Evolutionary conservation across 805 yeast species (phyloP), one percentile per base, ranked within the genome.

Genomic region (Yamadazyma olivae): DNA sequence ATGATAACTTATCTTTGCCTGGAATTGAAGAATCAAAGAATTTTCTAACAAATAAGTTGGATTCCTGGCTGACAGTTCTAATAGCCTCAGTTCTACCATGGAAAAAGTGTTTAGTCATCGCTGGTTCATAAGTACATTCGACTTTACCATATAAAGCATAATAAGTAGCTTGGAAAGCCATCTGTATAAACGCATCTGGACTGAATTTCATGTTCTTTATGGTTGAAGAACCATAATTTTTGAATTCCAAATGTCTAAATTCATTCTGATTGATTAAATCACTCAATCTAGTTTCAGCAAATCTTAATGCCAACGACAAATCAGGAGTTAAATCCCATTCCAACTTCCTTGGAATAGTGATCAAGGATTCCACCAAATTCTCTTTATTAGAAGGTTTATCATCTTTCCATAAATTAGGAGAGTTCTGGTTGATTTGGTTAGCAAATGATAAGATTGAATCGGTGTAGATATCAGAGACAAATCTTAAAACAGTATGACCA

Each of bases 61-160:
- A 82, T 54, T 87, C 87, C 48, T 76, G 70, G 5, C 91, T 79
- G 4, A 89, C 96, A 0, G 95, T 75, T 51, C 96, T 71, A 38
- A 89, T 79, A 3, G 96, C 95, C 59, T 89, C 97, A 1, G 97
- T 89, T 57, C 97, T 75, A 8, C 96, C 97, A 54, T 89, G 95
- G 44, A 82, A 72, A 56, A 81, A 89, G 40, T 68, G 69, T 58
- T 89, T 89, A 3, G 96, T 90, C 97, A 89, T 89, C 6, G 96
- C 96, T 2, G 97, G 97, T 62, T 89, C 97, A 57, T 89, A 89
- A 5, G 95, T 87, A 45, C 95, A 85, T 59, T 88, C 97, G 26
- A 88, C 91, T 54, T 84, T 85, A 32, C 97, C 96, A 55, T 89
- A 89, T 25, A 89, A 70, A 0, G 96, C 95, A 54, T 86, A 89